These are phyloP conservation scores for Avena sativa DNA, from an alignment of 176 grass and related monocot genomes.

Conservation along the genomic window DNA sequence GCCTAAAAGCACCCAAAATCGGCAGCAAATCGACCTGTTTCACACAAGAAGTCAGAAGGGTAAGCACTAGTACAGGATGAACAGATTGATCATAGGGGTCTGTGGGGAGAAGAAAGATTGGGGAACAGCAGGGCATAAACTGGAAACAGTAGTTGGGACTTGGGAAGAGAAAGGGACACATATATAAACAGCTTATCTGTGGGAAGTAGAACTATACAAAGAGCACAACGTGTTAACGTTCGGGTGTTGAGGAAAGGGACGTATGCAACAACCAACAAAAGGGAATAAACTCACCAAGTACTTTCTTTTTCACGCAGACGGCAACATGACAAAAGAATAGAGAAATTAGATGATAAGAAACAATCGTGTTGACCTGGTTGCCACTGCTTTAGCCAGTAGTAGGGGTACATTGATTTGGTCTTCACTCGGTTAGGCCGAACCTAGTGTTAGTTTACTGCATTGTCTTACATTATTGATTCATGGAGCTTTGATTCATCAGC, in stretches of 20 bases:
- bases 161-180: constrained; percentile 35
- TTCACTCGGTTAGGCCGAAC: constrained; percentile 38
- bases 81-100: constrained; percentile 7
- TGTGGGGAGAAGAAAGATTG: constrained; percentile 15
- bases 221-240: constrained; percentile 15
- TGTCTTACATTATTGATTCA: constrained; percentile 3
- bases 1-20: neutral
- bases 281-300: constrained; percentile 46
- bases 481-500: neutral
- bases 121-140: constrained; percentile 36
- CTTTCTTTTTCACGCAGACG: constrained; percentile 34
- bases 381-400: constrained; percentile 4
- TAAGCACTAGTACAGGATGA: constrained; percentile 10
- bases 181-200: constrained; percentile 21
- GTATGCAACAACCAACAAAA: constrained; percentile 48
- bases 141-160: constrained; percentile 36
- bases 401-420: constrained; percentile 43
- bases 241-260: constrained; percentile 44
- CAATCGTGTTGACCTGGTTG: constrained; percentile 49
- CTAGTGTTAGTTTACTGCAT: neutral
- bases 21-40: constrained; percentile 8
- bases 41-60: neutral
- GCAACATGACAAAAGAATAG: constrained; percentile 50
- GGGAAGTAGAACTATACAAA: constrained; percentile 22
- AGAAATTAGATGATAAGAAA: constrained; percentile 20